Percentiles rank a stretch among this genome's conserved stretches.
Conservation (phyloP, 257 asterid species). For the Solanum sejunctum region DNA sequence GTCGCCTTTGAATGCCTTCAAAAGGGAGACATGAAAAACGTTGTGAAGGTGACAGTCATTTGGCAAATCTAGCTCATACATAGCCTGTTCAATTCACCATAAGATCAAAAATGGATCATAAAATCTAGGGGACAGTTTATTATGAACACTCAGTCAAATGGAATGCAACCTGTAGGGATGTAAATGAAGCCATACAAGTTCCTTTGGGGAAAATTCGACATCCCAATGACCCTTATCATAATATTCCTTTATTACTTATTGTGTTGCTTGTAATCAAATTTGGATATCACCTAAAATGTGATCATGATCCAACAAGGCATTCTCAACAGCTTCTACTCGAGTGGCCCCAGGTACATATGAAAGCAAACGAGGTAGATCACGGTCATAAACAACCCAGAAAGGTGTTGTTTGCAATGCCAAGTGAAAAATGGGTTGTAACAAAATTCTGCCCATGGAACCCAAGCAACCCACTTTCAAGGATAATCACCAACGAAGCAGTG, state of each 20-base stretch:
- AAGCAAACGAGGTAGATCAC: no score
- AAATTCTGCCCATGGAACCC: not conserved
- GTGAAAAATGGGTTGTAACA: not conserved
- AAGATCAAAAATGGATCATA: not conserved
- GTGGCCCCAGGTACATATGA: no score
- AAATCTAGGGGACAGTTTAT: not conserved
- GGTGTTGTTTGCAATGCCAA: no score
- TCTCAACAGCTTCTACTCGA: no score
- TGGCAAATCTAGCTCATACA: not conserved
- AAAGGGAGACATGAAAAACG: not conserved
- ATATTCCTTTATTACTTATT: no score
- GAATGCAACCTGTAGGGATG: not conserved
- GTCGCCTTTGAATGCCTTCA: not conserved
- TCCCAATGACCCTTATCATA: no score
- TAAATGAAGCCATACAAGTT: not conserved
- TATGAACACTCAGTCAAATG: no score
- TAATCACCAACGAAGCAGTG: not conserved
- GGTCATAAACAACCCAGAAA: no score
- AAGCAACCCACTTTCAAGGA: not conserved
- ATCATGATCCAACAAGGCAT: no score
- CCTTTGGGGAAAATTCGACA: no score
- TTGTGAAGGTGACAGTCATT: not conserved
- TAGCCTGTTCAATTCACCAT: not conserved
- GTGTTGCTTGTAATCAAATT: no score
- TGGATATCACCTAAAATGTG: no score